Conservation (phyloP, 2,329 filamentous ascomycete genomes). For the Madurella mycetomatis region DNA sequence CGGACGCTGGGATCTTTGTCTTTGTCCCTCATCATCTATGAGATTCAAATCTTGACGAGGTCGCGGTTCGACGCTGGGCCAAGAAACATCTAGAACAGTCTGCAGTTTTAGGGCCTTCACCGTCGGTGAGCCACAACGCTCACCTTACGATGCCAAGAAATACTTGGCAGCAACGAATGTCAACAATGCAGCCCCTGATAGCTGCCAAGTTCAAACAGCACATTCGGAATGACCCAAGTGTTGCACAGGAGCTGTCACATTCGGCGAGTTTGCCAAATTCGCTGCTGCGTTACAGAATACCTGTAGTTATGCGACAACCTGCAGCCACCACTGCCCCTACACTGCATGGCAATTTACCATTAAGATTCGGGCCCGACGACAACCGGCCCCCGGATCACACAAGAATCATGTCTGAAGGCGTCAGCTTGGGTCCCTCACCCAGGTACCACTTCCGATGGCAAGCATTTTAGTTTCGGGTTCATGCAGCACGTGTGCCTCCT, state of each 20-base stretch:
- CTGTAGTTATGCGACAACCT: background rate
- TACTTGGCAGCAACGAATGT: conserved; percentile 6
- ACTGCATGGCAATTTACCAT: background rate
- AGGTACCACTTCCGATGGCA: background rate
- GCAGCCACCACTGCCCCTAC: background rate
- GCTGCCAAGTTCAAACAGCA: background rate
- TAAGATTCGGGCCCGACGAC: conserved; percentile 5
- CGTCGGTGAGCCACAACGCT: background rate
- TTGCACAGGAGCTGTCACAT: background rate
- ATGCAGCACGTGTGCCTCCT: background rate
- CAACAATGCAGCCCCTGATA: conserved; percentile 11
- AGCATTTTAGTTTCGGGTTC: background rate
- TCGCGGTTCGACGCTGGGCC: conserved; percentile 1
- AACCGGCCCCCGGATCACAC: conserved; percentile 17
- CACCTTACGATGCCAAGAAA: conserved; percentile 9
- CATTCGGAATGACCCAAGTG: background rate
- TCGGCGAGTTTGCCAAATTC: background rate
- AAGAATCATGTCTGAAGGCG: conserved; percentile 12
- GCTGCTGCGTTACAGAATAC: background rate
- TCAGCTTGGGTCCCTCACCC: background rate
- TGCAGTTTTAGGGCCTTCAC: background rate
- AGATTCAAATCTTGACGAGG: background rate
- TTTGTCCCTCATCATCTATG: background rate
- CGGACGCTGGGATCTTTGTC: background rate
- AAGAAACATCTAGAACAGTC: conserved; percentile 20